phyloP scores from a whole-genome alignment of 2,329 filamentous ascomycete species.

The Thielaviopsis populi region DNA sequence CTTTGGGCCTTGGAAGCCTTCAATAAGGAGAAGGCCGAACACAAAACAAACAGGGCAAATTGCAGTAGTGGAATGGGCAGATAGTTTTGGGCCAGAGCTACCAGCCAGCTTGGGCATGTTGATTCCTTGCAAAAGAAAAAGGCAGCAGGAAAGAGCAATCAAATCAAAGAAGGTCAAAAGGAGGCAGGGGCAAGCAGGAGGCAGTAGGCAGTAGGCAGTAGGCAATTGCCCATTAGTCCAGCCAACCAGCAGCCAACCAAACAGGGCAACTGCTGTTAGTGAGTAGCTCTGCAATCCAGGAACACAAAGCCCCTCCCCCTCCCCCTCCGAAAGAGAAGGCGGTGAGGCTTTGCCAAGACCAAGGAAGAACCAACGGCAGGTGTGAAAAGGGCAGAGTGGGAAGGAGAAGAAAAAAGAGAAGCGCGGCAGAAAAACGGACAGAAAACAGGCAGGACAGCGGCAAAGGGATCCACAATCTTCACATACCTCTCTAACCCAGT shows the following conservation, averaged over 20 bases:
- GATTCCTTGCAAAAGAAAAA: no score
- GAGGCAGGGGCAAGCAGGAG: neutral
- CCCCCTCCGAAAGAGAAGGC: no score
- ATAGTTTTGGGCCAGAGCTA: neutral
- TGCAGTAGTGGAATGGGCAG: neutral
- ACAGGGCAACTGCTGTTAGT: neutral
- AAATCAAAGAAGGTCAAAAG: neutral
- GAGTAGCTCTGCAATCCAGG: neutral
- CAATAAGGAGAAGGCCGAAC: neutral
- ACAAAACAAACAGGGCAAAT: neutral
- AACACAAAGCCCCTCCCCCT: neutral
- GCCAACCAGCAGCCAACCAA: neutral
- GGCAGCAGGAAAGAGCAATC: neutral
- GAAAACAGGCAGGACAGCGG: neutral
- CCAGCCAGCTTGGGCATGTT: neutral
- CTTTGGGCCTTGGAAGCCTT: neutral
- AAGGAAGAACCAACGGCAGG: conserved; percentile 3
- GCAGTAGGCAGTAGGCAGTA: neutral
- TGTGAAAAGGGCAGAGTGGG: no score
- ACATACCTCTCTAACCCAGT: neutral
- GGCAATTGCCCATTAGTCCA: neutral
- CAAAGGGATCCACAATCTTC: neutral
- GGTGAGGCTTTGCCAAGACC: neutral
- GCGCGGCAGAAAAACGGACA: conserved; percentile 1
- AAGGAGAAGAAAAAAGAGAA: conserved; percentile 4